Evolutionary conservation across 2,329 filamentous ascomycete species (phyloP), one percentile per base, ranked within the genome.

Genomic region (Scedosporium apiospermum): DNA sequence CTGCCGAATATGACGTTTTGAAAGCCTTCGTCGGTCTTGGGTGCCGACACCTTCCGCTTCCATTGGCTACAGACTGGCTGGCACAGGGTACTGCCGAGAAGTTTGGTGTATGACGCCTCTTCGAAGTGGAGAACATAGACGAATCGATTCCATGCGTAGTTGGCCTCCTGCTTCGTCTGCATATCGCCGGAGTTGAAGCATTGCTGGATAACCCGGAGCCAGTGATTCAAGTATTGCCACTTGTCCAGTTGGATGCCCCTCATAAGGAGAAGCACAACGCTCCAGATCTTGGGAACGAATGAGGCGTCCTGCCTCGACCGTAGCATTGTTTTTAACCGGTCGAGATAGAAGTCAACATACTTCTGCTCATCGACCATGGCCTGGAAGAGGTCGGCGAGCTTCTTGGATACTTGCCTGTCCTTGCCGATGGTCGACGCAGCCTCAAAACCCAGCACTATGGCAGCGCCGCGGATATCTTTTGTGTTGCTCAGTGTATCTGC

Each of bases 281-380:
- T 89, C 93, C 93, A 98, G 23, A 98, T 90, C 66, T 92, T 89
- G 5, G 95, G 93, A 0, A 96, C 92, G 46, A 85, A 80, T 0
- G 80, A 73, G 26, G 65, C 63, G 7, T 66, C 65, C 57, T 65
- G 62, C 21, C 62, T 57, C 3, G 62, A 59, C 21, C 46, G 42
- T n/a, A 63, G 44, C 57, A 63, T 60, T 10, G 34, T 44, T 63
- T 82, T 82, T 61, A 98, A 78, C 38, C 85, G 83, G 21, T 83
- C 78, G 49, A 84, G 83, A 67, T 93, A 87, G 68, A 87, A 88
- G 9, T 88, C 83, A 44, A 88, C 85, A 68, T 92, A 90, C 18
- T 79, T 86, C 58, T 83, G 82, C 21, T 86, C 85, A 26, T 72
- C 71, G 41, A 72, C 68, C 4, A 65, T 66, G 5, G 82, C 74